These are phyloP conservation scores for Begonia masoniana DNA, from an alignment of 306 rosid species.

Conservation along the genomic window DNA sequence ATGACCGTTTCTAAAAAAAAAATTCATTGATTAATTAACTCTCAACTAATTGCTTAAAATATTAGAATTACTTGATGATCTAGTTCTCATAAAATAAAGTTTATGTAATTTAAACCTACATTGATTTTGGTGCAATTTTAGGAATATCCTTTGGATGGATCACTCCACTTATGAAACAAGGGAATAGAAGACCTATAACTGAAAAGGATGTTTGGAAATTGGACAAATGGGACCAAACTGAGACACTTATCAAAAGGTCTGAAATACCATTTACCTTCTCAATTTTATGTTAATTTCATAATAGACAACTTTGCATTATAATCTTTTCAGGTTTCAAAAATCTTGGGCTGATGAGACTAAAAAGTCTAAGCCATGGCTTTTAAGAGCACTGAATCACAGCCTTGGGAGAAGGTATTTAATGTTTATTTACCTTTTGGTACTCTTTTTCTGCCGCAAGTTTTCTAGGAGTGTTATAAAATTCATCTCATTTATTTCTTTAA, in stretches of 20 bases:
- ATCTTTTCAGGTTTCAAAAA: constrained; percentile 42
- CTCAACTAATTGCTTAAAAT: no score
- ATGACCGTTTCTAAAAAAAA: no score
- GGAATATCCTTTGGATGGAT: constrained; percentile 75
- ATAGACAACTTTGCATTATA: background rate
- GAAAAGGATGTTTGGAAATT: constrained; percentile 85
- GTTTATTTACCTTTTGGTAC: constrained; percentile 7
- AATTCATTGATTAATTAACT: no score
- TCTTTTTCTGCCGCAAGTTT: background rate
- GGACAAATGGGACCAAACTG: constrained; percentile 72
- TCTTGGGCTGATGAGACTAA: constrained; percentile 61
- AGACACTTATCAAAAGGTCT: constrained; percentile 43
- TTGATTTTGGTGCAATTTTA: constrained; percentile 19
- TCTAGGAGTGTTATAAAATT: background rate
- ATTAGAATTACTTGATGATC: no score
- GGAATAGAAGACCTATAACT: constrained; percentile 56
- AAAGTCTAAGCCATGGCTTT: constrained; percentile 65
- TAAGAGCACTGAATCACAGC: constrained; percentile 67
- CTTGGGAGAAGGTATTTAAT: constrained; percentile 61
- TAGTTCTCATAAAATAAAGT: no score
- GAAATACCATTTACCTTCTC: background rate
- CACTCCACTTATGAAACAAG: constrained; percentile 72
- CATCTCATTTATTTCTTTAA: constrained; percentile 13
- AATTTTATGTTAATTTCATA: no score
- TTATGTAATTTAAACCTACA: constrained; percentile 7